A percentile compares a stretch with the other conserved stretches of the same genome.
These are phyloP conservation scores for Parachlorella kessleri DNA, from an alignment of 139 green algal species.

Conservation along the genomic window DNA sequence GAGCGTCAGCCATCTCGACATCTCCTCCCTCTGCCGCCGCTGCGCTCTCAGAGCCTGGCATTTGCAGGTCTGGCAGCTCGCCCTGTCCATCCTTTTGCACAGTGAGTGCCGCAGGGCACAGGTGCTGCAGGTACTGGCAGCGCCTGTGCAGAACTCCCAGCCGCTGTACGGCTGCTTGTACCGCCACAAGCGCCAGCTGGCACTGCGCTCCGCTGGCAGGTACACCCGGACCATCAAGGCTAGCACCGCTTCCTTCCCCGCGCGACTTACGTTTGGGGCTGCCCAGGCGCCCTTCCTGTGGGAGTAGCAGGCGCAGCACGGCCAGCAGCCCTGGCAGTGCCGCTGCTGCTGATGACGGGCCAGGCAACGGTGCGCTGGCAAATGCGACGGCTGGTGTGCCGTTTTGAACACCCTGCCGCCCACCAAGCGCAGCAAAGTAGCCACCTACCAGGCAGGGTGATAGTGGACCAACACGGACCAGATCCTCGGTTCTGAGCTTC, in stretches of 20 bases:
- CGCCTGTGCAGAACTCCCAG: slow-evolving; percentile 6
- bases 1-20: neutral
- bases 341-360: too few species aligned
- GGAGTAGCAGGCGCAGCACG: too few species aligned
- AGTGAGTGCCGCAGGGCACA: slow-evolving; percentile 13
- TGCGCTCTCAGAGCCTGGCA: neutral
- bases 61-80: neutral
- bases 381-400: neutral
- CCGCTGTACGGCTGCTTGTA: slow-evolving; percentile 26
- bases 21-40: neutral
- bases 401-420: too few species aligned
- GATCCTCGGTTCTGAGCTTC: neutral
- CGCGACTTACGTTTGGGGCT: too few species aligned
- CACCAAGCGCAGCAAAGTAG: slow-evolving; percentile 26
- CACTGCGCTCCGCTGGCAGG: neutral
- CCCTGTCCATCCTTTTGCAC: neutral
- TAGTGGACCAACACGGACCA: too few species aligned
- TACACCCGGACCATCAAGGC: slow-evolving; percentile 1
- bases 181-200: neutral
- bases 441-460: neutral
- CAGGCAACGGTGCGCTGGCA: too few species aligned
- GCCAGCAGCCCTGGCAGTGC: too few species aligned
- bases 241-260: neutral
- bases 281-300: too few species aligned
- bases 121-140: slow-evolving; percentile 1